phyloP scores from a whole-genome alignment of 305 asterid genomes.

The Solanum aculeatissimum region DNA sequence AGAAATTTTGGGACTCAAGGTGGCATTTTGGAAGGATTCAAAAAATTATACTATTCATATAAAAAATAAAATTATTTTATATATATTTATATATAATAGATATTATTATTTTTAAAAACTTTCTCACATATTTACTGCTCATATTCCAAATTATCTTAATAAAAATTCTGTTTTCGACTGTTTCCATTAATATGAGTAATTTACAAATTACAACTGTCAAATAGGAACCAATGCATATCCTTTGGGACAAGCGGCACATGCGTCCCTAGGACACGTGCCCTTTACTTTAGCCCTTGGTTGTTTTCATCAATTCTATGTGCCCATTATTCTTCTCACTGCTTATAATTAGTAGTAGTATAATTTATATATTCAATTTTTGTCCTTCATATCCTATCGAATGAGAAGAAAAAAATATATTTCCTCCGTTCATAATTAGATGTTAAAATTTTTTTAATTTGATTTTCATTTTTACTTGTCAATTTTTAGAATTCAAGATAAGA shows the following conservation, averaged over 20 bases:
- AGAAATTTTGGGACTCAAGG: not conserved
- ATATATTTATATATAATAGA: not conserved
- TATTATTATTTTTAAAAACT: not conserved
- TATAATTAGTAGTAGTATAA: not conserved
- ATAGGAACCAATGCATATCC: not conserved
- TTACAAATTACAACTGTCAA: not conserved
- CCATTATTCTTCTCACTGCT: not conserved
- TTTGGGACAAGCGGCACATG: not conserved
- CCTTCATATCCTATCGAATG: not conserved
- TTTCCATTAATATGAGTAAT: not conserved
- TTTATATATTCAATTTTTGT: not conserved
- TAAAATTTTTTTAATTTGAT: too few species aligned
- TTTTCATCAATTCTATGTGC: not conserved
- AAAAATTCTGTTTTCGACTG: not conserved
- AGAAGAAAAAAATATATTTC: not conserved
- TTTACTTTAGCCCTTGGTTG: not conserved
- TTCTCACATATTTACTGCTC: not conserved
- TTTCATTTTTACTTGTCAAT: too few species aligned
- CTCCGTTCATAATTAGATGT: too few species aligned
- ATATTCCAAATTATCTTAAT: not conserved
- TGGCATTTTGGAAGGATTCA: too few species aligned
- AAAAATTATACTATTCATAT: not conserved
- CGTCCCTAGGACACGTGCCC: not conserved
- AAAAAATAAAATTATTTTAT: not conserved
- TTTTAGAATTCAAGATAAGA: too few species aligned